Evolutionary conservation across 2,329 filamentous ascomycete species (phyloP), one percentile per base, ranked within the genome.

Genomic region (Talaromyces rugulosus): DNA sequence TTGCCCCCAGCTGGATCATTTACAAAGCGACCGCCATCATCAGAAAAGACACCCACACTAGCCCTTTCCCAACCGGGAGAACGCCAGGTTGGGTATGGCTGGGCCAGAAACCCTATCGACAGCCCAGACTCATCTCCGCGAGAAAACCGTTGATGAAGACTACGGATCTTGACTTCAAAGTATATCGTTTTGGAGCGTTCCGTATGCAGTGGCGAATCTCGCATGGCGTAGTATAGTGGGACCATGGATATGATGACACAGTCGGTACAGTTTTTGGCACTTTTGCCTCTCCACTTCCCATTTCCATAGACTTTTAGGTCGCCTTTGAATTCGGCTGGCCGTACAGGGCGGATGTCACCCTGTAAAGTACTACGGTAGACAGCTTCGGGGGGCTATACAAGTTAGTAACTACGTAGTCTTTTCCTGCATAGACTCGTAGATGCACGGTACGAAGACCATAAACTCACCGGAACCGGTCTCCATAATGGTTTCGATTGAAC

Each of bases 1-100:
- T 77, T 76, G 0, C 86, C 86, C 11, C 86, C 86, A 71, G 77
- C 84, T 0, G 81, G 81, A 68, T 88, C 83, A 69, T 88, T 87
- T 34, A 88, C 82, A 66, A 87, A 89, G 44, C 83, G 80, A 31
- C 84, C 79, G 1, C 86, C 86, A 69, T 89, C 86, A 67, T 88
- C 86, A 5, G 83, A 82, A 66, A 88, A 86, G 6, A 89, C 82
- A 1, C 79, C 86, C 2, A 88, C 70, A 63, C 83, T 85, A 1
- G 81, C 85, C 52, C 86, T 78, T 67, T 88, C 83, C 86, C 85
- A 88, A 1, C 86, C 86, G 0, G 86, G 86, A 7, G 87, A 81
- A 23, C 86, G 78, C 78, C 83, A 88, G 0, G 82, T 78, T 0
- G 86, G 86, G 68, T 87, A 88, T 5, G 86, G 86, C 56, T 84